Percentiles rank a stretch among this genome's conserved stretches.
Conservation (phyloP, 805 yeast genomes). For the Candida orba region DNA sequence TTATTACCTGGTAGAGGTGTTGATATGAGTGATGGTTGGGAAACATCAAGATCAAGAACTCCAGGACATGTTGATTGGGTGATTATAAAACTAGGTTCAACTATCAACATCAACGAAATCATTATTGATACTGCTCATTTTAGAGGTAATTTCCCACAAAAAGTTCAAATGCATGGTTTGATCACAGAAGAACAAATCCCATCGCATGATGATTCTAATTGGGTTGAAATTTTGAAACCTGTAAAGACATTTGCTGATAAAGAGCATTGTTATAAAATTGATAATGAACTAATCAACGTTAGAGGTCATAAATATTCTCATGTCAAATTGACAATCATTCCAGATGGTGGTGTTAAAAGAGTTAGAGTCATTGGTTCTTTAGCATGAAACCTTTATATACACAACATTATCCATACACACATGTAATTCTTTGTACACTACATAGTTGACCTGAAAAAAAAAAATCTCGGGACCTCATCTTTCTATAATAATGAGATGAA, state of each 20-base stretch:
- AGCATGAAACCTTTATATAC: constrained; percentile 6
- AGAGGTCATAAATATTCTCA: constrained; percentile 44
- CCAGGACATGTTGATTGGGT: constrained; percentile 92
- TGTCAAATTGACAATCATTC: constrained; percentile 75
- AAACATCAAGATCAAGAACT: constrained; percentile 80
- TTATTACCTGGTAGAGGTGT: constrained; percentile 89
- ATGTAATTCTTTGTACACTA: no score
- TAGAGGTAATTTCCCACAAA: constrained; percentile 92
- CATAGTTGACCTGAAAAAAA: no score
- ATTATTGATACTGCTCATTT: constrained; percentile 89
- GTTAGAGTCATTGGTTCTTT: constrained; percentile 66
- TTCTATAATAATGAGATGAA: not conserved
- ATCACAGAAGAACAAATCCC: constrained; percentile 30
- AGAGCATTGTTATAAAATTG: constrained; percentile 51
- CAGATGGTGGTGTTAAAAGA: constrained; percentile 96
- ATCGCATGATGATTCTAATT: constrained; percentile 35
- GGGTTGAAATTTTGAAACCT: constrained; percentile 62
- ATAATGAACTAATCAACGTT: constrained; percentile 19
- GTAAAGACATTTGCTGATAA: constrained; percentile 76
- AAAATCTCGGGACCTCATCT: not conserved
- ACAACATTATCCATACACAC: no score
- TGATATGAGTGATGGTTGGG: constrained; percentile 99
- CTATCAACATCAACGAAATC: constrained; percentile 47
- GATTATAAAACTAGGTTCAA: constrained; percentile 68
- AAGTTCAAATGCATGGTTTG: constrained; percentile 60